Percentiles rank a stretch among this genome's conserved stretches.
Conservation (phyloP, 305 asterid genomes). For the Ilex paraguariensis region DNA sequence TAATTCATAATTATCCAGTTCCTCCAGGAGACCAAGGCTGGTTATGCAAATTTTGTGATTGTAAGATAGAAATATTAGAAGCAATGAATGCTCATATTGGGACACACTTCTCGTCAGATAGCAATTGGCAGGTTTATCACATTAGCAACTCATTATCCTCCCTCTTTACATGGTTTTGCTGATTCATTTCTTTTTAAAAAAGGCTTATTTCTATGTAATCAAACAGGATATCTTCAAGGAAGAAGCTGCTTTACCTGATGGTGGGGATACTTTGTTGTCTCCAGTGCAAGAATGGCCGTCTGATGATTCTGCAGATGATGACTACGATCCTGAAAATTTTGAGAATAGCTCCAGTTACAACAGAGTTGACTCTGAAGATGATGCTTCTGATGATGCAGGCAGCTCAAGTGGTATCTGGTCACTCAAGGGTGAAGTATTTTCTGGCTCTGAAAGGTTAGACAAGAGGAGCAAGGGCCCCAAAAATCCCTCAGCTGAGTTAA, state of each 20-base stretch:
- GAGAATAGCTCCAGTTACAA: constrained; percentile 40
- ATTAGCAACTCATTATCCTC: constrained; percentile 12
- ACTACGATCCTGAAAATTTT: constrained; percentile 73
- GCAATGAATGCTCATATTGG: constrained; percentile 96
- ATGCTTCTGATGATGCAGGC: constrained; percentile 37
- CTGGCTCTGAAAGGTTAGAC: constrained; percentile 34
- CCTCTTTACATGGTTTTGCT: constrained; percentile 3
- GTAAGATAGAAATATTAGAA: constrained; percentile 85
- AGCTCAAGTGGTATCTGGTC: constrained; percentile 69
- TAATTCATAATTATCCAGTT: constrained; percentile 45
- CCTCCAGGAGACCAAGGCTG: constrained; percentile 96
- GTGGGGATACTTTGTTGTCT: constrained; percentile 43
- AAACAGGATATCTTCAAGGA: constrained; percentile 84
- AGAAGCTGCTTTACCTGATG: constrained; percentile 78
- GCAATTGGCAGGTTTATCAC: constrained; percentile 74
- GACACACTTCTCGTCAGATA: constrained; percentile 68
- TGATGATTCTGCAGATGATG: constrained; percentile 91
- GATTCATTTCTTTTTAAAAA: constrained; percentile 12
- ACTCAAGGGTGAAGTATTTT: constrained; percentile 58
- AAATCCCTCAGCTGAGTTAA: constrained; percentile 31
- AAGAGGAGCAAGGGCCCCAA: constrained; percentile 22
- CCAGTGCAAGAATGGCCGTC: constrained; percentile 93
- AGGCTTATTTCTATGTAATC: constrained; percentile 16
- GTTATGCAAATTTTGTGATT: constrained; percentile 90
- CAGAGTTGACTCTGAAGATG: constrained; percentile 40